Evolutionary conservation across 768 basidiomycete species (phyloP), one percentile per base, ranked within the genome.

Genomic region (Pisolithus marmoratus): DNA sequence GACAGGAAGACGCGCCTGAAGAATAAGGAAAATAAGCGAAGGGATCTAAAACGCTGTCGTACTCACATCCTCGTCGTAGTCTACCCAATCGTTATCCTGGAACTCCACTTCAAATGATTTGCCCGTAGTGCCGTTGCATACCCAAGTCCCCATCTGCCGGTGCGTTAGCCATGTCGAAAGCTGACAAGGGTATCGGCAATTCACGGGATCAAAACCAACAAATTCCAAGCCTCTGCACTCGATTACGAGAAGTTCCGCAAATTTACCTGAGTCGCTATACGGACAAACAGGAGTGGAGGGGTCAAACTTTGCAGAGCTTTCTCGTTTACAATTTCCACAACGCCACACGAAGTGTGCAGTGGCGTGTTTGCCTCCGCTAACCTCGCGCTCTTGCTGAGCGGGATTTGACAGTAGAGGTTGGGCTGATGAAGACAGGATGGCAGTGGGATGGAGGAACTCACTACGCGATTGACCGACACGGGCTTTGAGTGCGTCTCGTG

Each of bases 221-320:
- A 94, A 88, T 63, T 95, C 92, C 17, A 94, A 76, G 5, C 92
- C 93, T 23, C 92, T 79, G 62, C 92, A 95, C 58, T 95, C 92
- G 38, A 95, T 71, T 3, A 77, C 76, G 7, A 92, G 68, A 26
- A 94, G 70, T 4, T 84, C 81, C 1, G 76, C 77, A 45, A 84
- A 83, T 44, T 81, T 74, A 8, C 74, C 82, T 22, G 73, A 74
- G 50, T 82, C 72, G 1, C 68, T 72, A 66, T 92, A 91, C 1
- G 86, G 71, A 46, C 68, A 69, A 24, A 80, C 64, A 7, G 75
- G 65, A 4, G 73, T 70, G 4, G 76, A 60, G 2, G 73, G 58
- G 36, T 89, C 84, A 57, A 92, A 92, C 61, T 85, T 90, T 37
- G 89, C 90, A 8, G 84, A 88, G 60, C 81, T 83, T 68, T 91